Base-by-base conservation (phyloP, 192 early-diverging fungal species). In the Radiomyces spectabilis region DNA sequence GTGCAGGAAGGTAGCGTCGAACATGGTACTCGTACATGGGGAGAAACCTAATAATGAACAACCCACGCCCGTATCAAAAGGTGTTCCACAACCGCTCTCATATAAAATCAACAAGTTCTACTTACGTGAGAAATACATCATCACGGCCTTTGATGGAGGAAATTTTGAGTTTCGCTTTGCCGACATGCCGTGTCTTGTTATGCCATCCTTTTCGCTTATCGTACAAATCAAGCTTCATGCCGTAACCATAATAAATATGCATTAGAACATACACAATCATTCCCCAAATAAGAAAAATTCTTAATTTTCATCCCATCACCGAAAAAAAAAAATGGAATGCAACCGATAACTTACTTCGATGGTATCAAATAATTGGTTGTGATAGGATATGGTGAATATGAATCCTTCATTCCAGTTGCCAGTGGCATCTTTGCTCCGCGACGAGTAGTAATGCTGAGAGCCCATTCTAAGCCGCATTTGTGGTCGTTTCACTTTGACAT, bases 391-490 rank as follows among this genome's bases (percentile, higher is more conserved):
- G 0, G 74, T 64, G 32, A 89, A 79, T 44, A 81, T 69, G 41
- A 89, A 89, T 0, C 85, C 85, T 55, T 86, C 86, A 61, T 85
- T 86, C 86, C 86, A 86, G 49, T 77, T 79, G 3, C 84, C 84
- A 1, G 69, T 76, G 1, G 71, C 29, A 25, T 58, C 29, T 39
- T 74, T 72, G 29, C 75, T 63, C 10, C 76, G 59, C 7, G 78
- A 75, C 1, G 82, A 70, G 25, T 55, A 63, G 43, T 70, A 70
- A 22, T 63, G 57, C 29, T 70, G 68, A 24, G 65, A 59, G 0
- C 65, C 65, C 43, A 68, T 45, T 31, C 65, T 46, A 15, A 68
- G 41, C 10, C 65, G 58, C 59, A 68, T 57, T 18, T 50, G 21
- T 1, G 65, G 65, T 1, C 51, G 25, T 15, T 25, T 51, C 7